These are phyloP conservation scores for Aspergillus alliaceus DNA, from an alignment of 2,329 filamentous ascomycete genomes.

Conservation along the genomic window DNA sequence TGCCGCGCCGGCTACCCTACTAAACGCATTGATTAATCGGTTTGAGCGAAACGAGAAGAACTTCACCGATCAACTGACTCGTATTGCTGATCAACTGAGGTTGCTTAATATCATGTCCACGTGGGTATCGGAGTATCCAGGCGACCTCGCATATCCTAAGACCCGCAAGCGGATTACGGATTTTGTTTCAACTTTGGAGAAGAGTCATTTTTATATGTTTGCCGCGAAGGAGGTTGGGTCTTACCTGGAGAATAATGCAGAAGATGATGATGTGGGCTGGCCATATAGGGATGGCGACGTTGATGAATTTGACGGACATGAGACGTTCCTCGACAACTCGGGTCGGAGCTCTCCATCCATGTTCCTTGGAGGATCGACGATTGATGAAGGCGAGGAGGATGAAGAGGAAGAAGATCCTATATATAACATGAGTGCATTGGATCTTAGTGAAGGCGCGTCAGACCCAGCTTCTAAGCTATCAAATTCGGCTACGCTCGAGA, in stretches of 20 bases:
- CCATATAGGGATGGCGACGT: conserved; percentile 73
- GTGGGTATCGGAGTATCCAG: conserved; percentile 88
- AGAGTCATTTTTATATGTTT: conserved; percentile 77
- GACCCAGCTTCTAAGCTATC: conserved; percentile 41
- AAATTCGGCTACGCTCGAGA: conserved; percentile 31
- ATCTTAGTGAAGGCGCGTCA: conserved; percentile 40
- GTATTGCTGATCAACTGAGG: conserved; percentile 77
- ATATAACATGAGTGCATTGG: conserved; percentile 39
- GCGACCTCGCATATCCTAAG: conserved; percentile 80
- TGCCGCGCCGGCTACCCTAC: conserved; percentile 74
- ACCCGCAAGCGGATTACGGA: conserved; percentile 71
- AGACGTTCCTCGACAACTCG: conserved; percentile 42
- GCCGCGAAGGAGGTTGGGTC: conserved; percentile 81
- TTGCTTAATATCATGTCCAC: conserved; percentile 81
- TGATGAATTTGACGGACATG: conserved; percentile 42
- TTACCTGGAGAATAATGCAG: conserved; percentile 72
- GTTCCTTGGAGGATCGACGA: conserved; percentile 27
- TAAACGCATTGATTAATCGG: conserved; percentile 65
- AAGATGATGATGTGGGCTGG: conserved; percentile 93
- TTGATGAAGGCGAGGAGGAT: conserved; percentile 25
- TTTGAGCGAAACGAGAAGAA: conserved; percentile 74
- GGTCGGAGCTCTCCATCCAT: conserved; percentile 42
- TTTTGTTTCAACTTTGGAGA: conserved; percentile 73
- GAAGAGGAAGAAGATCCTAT: conserved; percentile 39
- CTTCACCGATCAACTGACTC: conserved; percentile 70